phyloP scores from a whole-genome alignment of 805 yeast species.

The Citeromyces matritensis region DNA sequence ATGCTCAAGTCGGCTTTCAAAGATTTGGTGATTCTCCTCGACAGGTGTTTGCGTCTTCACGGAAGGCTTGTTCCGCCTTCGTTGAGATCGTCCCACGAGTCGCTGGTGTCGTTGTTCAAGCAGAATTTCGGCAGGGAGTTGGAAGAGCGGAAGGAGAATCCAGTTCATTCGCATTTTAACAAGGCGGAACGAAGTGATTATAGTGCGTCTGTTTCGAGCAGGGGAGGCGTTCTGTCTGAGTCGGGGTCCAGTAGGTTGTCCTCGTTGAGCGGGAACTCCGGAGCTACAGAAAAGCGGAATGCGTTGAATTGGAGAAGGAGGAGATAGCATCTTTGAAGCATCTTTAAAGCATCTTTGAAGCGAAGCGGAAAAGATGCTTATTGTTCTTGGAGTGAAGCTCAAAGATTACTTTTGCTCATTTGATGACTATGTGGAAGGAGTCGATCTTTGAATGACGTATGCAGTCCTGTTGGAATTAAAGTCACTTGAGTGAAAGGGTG shows the following conservation, averaged over 20 bases:
- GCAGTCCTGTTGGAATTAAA: too few relatives aligned
- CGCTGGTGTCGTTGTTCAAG: constrained; percentile 45
- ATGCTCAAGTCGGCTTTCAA: constrained; percentile 36
- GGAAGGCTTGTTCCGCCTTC: constrained; percentile 41
- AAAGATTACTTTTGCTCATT: too few relatives aligned
- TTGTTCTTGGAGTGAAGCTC: too few relatives aligned
- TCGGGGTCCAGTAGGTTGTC: constrained; percentile 1
- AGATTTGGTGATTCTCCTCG: constrained; percentile 52
- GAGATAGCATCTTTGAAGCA: too few relatives aligned
- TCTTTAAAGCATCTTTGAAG: too few relatives aligned
- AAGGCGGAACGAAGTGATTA: too few relatives aligned
- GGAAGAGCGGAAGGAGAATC: constrained; percentile 17
- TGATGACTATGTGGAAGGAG: too few relatives aligned
- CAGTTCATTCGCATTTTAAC: constrained; percentile 6
- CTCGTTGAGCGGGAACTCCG: background rate
- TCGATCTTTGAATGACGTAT: too few relatives aligned
- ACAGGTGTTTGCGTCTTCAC: constrained; percentile 54
- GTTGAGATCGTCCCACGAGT: constrained; percentile 51
- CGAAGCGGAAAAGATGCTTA: too few relatives aligned
- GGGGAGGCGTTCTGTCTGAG: constrained; percentile 1
- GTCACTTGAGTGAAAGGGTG: too few relatives aligned
- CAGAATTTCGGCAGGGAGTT: constrained; percentile 62
- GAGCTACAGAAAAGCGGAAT: constrained; percentile 1
- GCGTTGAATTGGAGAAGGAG: constrained; percentile 2
- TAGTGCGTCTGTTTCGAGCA: background rate